Conservation (phyloP, 345 rosid species). For the Punica granatum region DNA sequence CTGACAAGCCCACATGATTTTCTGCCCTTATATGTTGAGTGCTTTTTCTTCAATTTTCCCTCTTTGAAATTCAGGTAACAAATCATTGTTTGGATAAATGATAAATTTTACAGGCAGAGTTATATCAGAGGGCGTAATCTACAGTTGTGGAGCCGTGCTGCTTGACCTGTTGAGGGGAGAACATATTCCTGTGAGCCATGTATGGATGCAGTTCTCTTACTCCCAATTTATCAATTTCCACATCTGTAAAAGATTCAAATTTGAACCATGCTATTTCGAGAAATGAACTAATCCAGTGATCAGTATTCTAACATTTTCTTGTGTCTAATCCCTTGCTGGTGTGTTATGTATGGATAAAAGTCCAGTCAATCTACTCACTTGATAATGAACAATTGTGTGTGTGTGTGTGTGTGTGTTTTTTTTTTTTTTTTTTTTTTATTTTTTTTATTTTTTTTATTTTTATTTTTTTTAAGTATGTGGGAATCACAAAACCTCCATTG, state of each 20-base stretch:
- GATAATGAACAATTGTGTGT: neutral
- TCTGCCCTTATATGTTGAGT: neutral
- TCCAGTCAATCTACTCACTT: neutral
- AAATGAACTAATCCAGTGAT: neutral
- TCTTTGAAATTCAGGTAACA: neutral
- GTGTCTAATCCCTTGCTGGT: neutral
- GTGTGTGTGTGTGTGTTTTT: no score
- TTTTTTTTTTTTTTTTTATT: no score
- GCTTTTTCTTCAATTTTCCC: neutral
- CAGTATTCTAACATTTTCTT: neutral
- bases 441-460: neutral
- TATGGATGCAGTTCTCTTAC: conserved; percentile 20
- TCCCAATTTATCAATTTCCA: neutral
- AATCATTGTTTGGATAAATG: neutral
- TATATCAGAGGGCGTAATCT: conserved; percentile 65
- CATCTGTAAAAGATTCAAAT: neutral
- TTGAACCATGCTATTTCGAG: neutral
- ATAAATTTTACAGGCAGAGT: conserved; percentile 47
- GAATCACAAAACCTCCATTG: conserved; percentile 40
- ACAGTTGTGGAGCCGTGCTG: conserved; percentile 66
- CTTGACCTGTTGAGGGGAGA: conserved; percentile 85
- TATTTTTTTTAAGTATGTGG: conserved; percentile 48
- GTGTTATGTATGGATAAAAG: neutral
- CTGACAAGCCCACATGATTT: neutral
- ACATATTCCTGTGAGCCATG: conserved; percentile 84